Percentiles rank a stretch among this genome's conserved stretches.
phyloP scores from a whole-genome alignment of 352 stramenopile species.

The Phytophthora ramorum region DNA sequence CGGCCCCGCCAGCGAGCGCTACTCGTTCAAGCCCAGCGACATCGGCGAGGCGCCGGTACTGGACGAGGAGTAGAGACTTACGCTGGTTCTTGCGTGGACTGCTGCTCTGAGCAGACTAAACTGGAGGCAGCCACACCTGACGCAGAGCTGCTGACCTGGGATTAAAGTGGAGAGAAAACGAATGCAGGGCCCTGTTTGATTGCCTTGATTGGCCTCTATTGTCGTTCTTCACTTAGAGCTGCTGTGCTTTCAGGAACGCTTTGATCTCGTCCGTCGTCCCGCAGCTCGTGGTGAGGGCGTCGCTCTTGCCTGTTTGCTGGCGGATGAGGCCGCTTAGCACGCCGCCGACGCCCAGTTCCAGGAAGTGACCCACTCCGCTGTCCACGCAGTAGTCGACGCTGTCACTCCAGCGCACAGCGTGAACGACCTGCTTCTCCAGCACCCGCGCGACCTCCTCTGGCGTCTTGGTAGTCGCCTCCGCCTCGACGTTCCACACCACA shows the following conservation, averaged over 20 bases:
- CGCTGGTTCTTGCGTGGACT: constrained; percentile 25
- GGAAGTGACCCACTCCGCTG: constrained; percentile 53
- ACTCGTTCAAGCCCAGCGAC: constrained; percentile 46
- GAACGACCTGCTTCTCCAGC: constrained; percentile 69
- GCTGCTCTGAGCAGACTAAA: constrained; percentile 26
- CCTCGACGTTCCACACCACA: constrained; percentile 87
- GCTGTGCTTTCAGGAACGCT: constrained; percentile 42
- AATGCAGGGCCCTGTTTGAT: constrained; percentile 1
- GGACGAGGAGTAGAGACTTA: constrained; percentile 34
- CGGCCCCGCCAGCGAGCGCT: constrained; percentile 53
- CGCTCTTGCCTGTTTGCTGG: constrained; percentile 54
- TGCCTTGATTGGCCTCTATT: background rate
- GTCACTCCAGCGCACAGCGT: constrained; percentile 79
- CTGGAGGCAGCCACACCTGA: constrained; percentile 4
- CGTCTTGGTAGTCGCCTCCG: constrained; percentile 46
- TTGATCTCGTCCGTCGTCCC: constrained; percentile 67
- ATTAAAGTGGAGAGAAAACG: constrained; percentile 16
- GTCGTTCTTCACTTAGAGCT: background rate
- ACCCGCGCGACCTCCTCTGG: constrained; percentile 47
- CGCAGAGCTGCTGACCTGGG: background rate
- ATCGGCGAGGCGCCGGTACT: constrained; percentile 72
- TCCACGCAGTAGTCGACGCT: constrained; percentile 80
- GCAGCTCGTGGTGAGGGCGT: constrained; percentile 48
- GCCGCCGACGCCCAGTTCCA: constrained; percentile 76
- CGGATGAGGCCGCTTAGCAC: constrained; percentile 81